Evolutionary conservation across 352 stramenopile species (phyloP), one percentile per base, ranked within the genome.

Genomic region (Phytophthora rubi): DNA sequence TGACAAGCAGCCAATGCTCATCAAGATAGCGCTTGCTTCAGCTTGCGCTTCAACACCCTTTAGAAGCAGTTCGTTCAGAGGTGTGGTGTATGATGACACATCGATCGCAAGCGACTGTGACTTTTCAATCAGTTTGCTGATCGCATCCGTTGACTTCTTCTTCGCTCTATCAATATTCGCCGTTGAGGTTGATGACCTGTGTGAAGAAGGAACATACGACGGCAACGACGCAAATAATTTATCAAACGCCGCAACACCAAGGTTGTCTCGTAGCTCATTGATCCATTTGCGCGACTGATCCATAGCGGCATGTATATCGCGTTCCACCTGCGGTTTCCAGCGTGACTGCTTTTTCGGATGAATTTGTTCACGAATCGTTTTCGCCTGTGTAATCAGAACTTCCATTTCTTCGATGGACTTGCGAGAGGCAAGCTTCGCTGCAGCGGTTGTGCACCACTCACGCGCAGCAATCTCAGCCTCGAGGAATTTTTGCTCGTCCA

Each of bases 281-380:
- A 95, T 79, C 89, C 89, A 97, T 54, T 88, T 80, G 6, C 82
- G 83, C 4, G 86, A 77, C 49, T 79, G 79, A 23, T 92, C 83
- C 71, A 95, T 80, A 13, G 81, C 80, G 5, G 81, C 73, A 35
- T 90, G 75, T 30, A 97, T 94, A 54, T 94, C 85, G 32, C 83
- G 80, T 60, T 97, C 89, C 55, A 94, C 76, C 42, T 92, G 85
- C 12, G 89, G 89, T 39, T 95, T 94, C 89, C 89, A 97, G 9
- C 85, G 73, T 23, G 85, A 85, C 53, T 93, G 89, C 32, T 91
- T 93, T 61, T 93, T 91, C 2, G 85, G 68, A 59, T 92, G 79
- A 10, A 97, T 77, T 0, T 77, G 79, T 33, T 88, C 81, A 2
- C 89, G 85, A 62, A 97, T 95, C 2, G 68, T 55, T 60, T 92